A percentile compares a stretch with the other conserved stretches of the same genome.
phyloP scores from a whole-genome alignment of 1,284 basidiomycete genomes.

The Xanthoconium separans region DNA sequence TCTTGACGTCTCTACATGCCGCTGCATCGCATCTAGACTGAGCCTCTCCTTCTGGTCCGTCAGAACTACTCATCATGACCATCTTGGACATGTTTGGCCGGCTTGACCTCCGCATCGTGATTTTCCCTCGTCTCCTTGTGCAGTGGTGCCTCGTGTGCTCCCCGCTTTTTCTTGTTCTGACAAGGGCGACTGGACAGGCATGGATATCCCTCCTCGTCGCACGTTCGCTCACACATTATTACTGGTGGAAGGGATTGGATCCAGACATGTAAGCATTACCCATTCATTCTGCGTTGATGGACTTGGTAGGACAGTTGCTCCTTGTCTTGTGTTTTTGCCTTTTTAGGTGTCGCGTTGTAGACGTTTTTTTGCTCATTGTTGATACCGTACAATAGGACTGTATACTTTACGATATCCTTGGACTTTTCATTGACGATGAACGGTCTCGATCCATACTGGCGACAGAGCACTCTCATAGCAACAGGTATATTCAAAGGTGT shows the following conservation, averaged over 20 bases:
- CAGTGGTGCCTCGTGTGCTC: slow-evolving; percentile 48
- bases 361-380: slow-evolving; percentile 8
- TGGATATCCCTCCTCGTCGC: slow-evolving; percentile 67
- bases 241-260: slow-evolving; percentile 84
- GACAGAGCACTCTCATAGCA: no score
- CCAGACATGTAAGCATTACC: slow-evolving; percentile 95
- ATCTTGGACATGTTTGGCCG: slow-evolving; percentile 71
- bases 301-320: slow-evolving; percentile 86
- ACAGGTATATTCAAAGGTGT: no score
- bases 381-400: no score
- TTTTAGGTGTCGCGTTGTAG: slow-evolving; percentile 22
- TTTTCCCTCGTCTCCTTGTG: slow-evolving; percentile 57
- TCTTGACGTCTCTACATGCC: slow-evolving; percentile 84
- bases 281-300: slow-evolving; percentile 86
- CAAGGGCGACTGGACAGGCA: slow-evolving; percentile 45
- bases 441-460: no score
- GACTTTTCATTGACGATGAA: no score
- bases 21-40: slow-evolving; percentile 33
- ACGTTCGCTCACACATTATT: slow-evolving; percentile 67
- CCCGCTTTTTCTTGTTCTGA: not conserved
- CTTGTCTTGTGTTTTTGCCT: slow-evolving; percentile 70
- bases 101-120: slow-evolving; percentile 43
- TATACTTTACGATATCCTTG: no score
- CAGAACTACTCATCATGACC: slow-evolving; percentile 51
- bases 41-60: slow-evolving; percentile 37